Percentiles rank a stretch among this genome's conserved stretches.
These are phyloP conservation scores for Immersiella caudata DNA, from an alignment of 495 filamentous ascomycete genomes.

Conservation along the genomic window DNA sequence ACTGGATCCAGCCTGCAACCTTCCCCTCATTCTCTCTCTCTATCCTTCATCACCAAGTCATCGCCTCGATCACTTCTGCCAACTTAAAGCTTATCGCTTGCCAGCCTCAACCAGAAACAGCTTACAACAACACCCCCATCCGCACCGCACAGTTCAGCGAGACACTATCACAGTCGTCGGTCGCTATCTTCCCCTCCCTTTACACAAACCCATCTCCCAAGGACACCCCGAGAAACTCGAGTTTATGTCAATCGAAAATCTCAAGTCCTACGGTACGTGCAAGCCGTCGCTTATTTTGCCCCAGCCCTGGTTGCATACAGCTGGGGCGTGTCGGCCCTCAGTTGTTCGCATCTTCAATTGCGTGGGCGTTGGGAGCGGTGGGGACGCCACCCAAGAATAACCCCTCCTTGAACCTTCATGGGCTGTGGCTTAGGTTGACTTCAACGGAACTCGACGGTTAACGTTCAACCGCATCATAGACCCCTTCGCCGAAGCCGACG, in stretches of 20 bases:
- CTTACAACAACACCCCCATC: conserved; percentile 20
- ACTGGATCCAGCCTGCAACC: background rate
- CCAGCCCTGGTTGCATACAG: background rate
- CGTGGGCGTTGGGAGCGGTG: conserved; percentile 5
- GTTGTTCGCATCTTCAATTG: background rate
- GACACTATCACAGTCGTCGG: conserved; percentile 46
- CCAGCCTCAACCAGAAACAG: background rate
- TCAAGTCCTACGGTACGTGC: conserved; percentile 95
- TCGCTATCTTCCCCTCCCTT: conserved; percentile 45
- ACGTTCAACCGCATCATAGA: conserved; percentile 55
- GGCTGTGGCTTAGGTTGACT: background rate
- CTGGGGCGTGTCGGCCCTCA: background rate
- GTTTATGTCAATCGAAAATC: conserved; percentile 99
- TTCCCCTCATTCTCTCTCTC: conserved; percentile 1
- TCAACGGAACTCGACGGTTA: conserved; percentile 13
- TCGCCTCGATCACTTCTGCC: conserved; percentile 6
- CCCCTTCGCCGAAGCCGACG: conserved; percentile 99
- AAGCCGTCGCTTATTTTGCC: background rate
- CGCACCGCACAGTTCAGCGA: conserved; percentile 31
- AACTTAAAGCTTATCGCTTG: background rate
- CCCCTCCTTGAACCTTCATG: conserved; percentile 13
- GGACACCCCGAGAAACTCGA: conserved; percentile 57
- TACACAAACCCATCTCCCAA: conserved; percentile 47
- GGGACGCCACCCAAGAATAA: background rate
- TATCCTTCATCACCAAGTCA: background rate